Percentiles rank a stretch among this genome's conserved stretches.
Evolutionary conservation across 345 rosid species (phyloP).

Genomic region (Chamaenerion angustifolium): DNA sequence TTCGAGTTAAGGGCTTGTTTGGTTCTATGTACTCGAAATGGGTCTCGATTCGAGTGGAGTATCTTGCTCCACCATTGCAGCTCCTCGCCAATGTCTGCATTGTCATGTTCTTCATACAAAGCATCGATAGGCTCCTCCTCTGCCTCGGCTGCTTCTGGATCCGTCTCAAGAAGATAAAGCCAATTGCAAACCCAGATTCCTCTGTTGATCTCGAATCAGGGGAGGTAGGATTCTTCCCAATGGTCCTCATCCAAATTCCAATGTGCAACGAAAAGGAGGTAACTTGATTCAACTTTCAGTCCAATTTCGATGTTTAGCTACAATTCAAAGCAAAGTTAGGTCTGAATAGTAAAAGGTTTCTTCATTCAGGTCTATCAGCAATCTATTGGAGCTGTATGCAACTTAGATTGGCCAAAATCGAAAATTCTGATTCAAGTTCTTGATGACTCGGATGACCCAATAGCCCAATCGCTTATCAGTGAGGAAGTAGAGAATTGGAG

Average conservation of each 20-base stretch:
- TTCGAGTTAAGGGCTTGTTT: constrained; percentile 40
- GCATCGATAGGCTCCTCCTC: constrained; percentile 63
- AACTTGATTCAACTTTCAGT: neutral
- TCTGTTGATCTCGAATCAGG: constrained; percentile 61
- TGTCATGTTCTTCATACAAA: constrained; percentile 65
- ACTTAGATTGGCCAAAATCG: constrained; percentile 87
- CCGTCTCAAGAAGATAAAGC: constrained; percentile 60
- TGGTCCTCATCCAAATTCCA: constrained; percentile 94
- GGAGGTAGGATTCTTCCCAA: constrained; percentile 54
- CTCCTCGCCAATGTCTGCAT: constrained; percentile 74
- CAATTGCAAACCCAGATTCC: constrained; percentile 32
- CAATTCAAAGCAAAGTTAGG: too few species aligned
- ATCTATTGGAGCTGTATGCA: constrained; percentile 82
- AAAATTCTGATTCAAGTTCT: constrained; percentile 66
- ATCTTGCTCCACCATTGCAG: constrained; percentile 85
- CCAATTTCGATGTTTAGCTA: too few species aligned
- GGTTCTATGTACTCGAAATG: constrained; percentile 56
- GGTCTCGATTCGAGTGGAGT: constrained; percentile 73
- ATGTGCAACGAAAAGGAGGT: constrained; percentile 98
- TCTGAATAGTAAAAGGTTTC: too few species aligned
- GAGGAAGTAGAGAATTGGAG: constrained; percentile 91
- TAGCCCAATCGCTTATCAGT: constrained; percentile 50
- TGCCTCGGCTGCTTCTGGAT: constrained; percentile 96
- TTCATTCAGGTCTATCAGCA: constrained; percentile 76
- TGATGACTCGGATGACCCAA: constrained; percentile 85